Base-by-base conservation (phyloP, 345 rosid genomes). In the Sapria himalayana region DNA sequence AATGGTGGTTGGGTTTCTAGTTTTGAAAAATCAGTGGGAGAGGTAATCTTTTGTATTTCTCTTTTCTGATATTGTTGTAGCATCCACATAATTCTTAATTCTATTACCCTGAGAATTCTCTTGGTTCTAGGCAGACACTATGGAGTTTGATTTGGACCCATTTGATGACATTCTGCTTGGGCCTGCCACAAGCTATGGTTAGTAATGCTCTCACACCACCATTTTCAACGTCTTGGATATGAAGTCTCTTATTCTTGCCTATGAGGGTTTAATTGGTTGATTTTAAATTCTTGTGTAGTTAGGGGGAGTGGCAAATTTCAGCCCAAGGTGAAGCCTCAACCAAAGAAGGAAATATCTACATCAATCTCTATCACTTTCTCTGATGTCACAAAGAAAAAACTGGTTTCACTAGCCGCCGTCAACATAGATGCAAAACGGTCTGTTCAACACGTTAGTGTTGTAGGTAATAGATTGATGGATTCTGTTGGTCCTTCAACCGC, bases 161-260 rank as follows among this genome's bases (percentile, higher is more conserved):
- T 13, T 48, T 25, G 36, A 11, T 27, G 43, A 27, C 21, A 25
- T 15, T 9, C 6, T 25, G 25, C 12, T 19, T 1, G n/a, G 1
- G 14, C 52, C 44, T 9, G 25, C 37, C 14, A 39, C 21, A 24
- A 19, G 15, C 22, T 16, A 14, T 48, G 44, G 52, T 48, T 25
- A 24, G 11, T 25, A 11, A 4, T 22, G 1, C 14, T 7, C n/a
- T 36, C 15, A n/a, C 4, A 6, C 34, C n/a, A n/a, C n/a, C n/a
- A n/a, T n/a, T n/a, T n/a, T n/a, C n/a, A n/a, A n/a, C n/a, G n/a
- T n/a, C 9, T 5, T 27, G 31, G 5, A 5, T 32, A 15, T 32
- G 14, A 3, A 3, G 14, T 3, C 14, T 32, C 14, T 32, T 3
- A 15, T 3, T 32, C 14, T 32, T 32, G 11, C 36, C 4, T 3